Evolutionary conservation across 1,284 basidiomycete genomes (phyloP).

Genomic region (Tilletiaria anomala): DNA sequence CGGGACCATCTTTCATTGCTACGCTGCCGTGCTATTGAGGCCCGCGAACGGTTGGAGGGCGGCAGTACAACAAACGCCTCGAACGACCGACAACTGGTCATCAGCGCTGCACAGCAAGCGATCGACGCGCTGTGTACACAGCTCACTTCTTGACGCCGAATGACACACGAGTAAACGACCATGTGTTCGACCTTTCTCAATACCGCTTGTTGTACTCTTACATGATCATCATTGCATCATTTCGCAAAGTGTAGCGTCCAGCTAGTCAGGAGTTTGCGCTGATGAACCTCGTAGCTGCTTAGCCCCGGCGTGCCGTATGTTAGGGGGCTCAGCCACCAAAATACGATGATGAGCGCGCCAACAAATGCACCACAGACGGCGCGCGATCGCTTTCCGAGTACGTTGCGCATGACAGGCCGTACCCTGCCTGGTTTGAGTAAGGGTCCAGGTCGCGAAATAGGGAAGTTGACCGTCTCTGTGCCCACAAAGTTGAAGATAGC

Average conservation of each 20-base stretch:
- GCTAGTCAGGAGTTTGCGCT: conserved; percentile 13
- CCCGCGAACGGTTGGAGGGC: too few relatives aligned
- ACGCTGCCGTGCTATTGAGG: too few relatives aligned
- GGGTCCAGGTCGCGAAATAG: conserved; percentile 57
- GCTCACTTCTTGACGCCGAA: too few relatives aligned
- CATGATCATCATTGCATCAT: too few relatives aligned
- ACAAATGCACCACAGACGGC: conserved; percentile 5
- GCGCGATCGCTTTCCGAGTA: neutral
- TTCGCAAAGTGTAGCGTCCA: conserved; percentile 27
- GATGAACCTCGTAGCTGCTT: conserved; percentile 11
- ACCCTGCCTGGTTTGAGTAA: neutral
- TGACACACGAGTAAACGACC: too few relatives aligned
- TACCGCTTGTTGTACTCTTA: too few relatives aligned
- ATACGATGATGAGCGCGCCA: conserved; percentile 11
- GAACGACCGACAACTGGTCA: too few relatives aligned
- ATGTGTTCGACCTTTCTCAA: too few relatives aligned
- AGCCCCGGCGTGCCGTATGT: conserved; percentile 27
- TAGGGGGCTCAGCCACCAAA: conserved; percentile 26
- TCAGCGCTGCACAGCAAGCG: too few relatives aligned
- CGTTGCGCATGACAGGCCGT: neutral
- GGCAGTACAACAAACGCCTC: too few relatives aligned
- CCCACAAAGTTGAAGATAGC: conserved; percentile 73
- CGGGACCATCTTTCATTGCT: too few relatives aligned
- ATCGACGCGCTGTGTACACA: too few relatives aligned
- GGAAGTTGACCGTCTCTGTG: conserved; percentile 64